Evolutionary conservation across 2,329 filamentous ascomycete genomes (phyloP), one percentile per base, ranked within the genome.

Genomic region (Penicillium sp.): DNA sequence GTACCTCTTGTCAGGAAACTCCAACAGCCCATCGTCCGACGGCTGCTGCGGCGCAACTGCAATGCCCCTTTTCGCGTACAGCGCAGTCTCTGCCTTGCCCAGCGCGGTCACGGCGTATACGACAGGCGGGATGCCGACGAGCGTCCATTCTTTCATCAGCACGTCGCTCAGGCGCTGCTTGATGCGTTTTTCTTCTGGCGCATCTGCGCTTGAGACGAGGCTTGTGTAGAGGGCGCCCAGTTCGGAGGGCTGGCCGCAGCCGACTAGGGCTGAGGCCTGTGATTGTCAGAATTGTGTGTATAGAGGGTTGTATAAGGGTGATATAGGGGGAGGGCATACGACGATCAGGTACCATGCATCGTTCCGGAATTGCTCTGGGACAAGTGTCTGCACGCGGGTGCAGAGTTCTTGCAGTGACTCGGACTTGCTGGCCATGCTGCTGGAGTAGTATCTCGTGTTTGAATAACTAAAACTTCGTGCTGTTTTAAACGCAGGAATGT

Each of bases 331-430:
- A 21, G n/a, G 66, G 63, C 70, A 63, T 54, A 75, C 74, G 42
- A 71, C 64, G 69, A 74, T 38, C 71, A 75, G 14, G 68, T 81
- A 63, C 81, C 80, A 57, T 68, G 79, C 66, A 79, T 82, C 60
- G 83, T 92, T 4, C 88, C 91, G 3, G 71, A 79, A 14, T 80
- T 95, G 61, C 24, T 63, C 60, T 8, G 67, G 62, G 18, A 68
- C 51, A 38, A 61, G 33, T 9, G 33, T 52, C 57, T 66, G 67
- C 16, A 66, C 64, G 24, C 61, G 56, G 21, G 56, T 53, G 58
- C 63, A 64, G n/a, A 71, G 64, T 8, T 60, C 55, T 48, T 52
- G 50, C n/a, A 58, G 57, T 53, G 56, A 58, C 60, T 86, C 42
- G 16, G 53, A 55, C 20, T 38, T 9, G 16, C 20, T 26, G 7